Evolutionary conservation across 1,139 yeast genomes (phyloP), one percentile per base, ranked within the genome.

Genomic region (Protomyces lactucae-debilis): DNA sequence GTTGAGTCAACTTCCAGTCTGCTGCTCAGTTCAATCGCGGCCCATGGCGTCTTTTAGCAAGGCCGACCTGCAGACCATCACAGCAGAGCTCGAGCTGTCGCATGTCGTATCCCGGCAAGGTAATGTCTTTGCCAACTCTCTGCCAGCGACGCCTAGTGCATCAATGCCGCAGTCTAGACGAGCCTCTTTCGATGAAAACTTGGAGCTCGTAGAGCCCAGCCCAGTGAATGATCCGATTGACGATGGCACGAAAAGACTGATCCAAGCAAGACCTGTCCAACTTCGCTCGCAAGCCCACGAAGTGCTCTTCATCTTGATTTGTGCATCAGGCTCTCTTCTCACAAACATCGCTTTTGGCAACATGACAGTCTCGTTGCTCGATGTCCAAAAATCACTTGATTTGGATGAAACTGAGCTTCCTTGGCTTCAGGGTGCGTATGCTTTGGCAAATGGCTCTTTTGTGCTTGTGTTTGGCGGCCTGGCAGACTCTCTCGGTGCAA

Each of bases 381-480:
- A 53, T 2, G 61, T 57, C 6, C 40, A 53, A 35, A 32, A 51
- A 3, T 53, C 52, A 25, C 28, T 57, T 48, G 9, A 8, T 12
- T 37, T 57, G 14, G 39, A 53, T 2, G 28, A 51, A 9, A 51
- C 46, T 2, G n/a, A 53, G 16, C 61, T 48, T 16, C 52, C 61
- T 6, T 57, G 61, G 61, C 55, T 54, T 32, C 55, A 53, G 18
- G 52, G 51, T 12, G 52, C 61, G 18, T 57, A 45, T 25, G 37
- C 61, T 18, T 40, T 57, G n/a, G 61, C 52, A 21, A 54, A 37
- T 21, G 61, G 55, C 16, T 57, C 55, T 10, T 57, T 57, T n/a
- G 51, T 57, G 55, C 40, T 57, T 25, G 40, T 54, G 10, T 57
- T 57, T 51, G 61, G 61, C 14, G 25, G 61, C 32, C 51, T 57